Percentiles rank a stretch among this genome's conserved stretches.
phyloP scores from a whole-genome alignment of 306 rosid genomes.

The Pyrus bretschneideri region DNA sequence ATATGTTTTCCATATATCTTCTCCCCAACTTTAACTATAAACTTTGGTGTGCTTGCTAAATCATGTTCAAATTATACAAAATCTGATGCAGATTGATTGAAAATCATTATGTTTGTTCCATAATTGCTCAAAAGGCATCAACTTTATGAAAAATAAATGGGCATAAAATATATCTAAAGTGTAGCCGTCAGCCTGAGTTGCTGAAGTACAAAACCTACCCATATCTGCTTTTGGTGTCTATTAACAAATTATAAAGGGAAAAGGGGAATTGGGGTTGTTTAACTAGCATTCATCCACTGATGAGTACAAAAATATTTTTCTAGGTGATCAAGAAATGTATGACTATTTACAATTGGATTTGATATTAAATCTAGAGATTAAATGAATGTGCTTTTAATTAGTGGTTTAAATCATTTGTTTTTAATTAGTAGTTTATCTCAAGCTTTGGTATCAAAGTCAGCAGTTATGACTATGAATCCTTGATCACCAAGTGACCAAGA shows the following conservation, averaged over 20 bases:
- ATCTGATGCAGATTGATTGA: constrained; percentile 7
- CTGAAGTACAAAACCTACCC: constrained; percentile 10
- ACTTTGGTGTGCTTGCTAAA: constrained; percentile 7
- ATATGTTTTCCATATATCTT: neutral
- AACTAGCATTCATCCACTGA: constrained; percentile 7
- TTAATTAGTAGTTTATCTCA: too few relatives aligned
- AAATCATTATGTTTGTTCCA: neutral
- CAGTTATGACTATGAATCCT: too few relatives aligned
- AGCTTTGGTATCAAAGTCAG: neutral
- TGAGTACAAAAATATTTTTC: neutral
- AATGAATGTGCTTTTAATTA: too few relatives aligned
- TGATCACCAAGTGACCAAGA: neutral
- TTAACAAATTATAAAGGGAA: constrained; percentile 2
- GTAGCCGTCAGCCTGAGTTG: constrained; percentile 22
- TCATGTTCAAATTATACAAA: neutral
- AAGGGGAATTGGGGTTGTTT: neutral
- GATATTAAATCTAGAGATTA: neutral
- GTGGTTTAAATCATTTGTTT: too few relatives aligned
- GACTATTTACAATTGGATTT: neutral
- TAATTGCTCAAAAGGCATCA: constrained; percentile 26
- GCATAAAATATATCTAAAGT: neutral
- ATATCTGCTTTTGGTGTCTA: constrained; percentile 7
- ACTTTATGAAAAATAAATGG: constrained; percentile 33
- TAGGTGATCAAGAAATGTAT: too few relatives aligned
- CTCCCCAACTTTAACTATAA: neutral